Evolutionary conservation across 257 asterid genomes (phyloP).

Genomic region (Solanum chmielewskii): DNA sequence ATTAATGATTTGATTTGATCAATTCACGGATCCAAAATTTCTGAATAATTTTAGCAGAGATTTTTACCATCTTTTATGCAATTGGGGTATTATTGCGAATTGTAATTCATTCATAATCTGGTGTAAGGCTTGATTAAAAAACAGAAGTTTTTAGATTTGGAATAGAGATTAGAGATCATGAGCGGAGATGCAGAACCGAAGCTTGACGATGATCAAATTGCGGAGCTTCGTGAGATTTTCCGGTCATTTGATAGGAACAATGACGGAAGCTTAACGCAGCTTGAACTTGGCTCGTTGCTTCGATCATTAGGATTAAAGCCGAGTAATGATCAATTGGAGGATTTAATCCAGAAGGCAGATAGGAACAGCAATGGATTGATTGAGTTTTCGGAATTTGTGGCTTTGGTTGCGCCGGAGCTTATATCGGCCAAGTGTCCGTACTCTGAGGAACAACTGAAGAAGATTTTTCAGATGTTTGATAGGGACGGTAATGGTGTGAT

Average conservation of each 20-base stretch:
- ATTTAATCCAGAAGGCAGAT: slow-evolving; percentile 51
- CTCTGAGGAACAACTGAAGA: slow-evolving; percentile 61
- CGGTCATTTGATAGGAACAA: slow-evolving; percentile 60
- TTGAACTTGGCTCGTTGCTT: slow-evolving; percentile 58
- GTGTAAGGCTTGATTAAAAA: background rate
- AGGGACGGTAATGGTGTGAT: slow-evolving; percentile 58
- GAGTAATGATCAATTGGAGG: slow-evolving; percentile 57
- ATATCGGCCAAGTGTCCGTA: slow-evolving; percentile 53
- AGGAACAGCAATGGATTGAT: slow-evolving; percentile 59
- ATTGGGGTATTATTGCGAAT: background rate
- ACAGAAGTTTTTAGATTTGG: background rate
- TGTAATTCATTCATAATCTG: background rate
- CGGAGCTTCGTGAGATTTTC: slow-evolving; percentile 67
- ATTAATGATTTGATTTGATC: background rate
- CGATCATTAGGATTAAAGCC: slow-evolving; percentile 63
- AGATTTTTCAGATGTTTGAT: slow-evolving; percentile 52
- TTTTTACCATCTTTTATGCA: background rate
- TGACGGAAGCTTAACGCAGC: slow-evolving; percentile 67
- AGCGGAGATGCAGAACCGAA: slow-evolving; percentile 22
- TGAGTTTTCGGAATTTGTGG: slow-evolving; percentile 71
- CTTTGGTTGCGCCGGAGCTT: slow-evolving; percentile 69
- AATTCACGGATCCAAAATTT: background rate
- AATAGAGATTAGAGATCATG: slow-evolving; percentile 10
- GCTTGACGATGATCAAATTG: slow-evolving; percentile 52
- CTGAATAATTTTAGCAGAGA: background rate